Evolutionary conservation across 225 moss, liverwort and hornwort genomes (phyloP), one percentile per base, ranked within the genome.

Genomic region (Marchantia polymorpha): DNA sequence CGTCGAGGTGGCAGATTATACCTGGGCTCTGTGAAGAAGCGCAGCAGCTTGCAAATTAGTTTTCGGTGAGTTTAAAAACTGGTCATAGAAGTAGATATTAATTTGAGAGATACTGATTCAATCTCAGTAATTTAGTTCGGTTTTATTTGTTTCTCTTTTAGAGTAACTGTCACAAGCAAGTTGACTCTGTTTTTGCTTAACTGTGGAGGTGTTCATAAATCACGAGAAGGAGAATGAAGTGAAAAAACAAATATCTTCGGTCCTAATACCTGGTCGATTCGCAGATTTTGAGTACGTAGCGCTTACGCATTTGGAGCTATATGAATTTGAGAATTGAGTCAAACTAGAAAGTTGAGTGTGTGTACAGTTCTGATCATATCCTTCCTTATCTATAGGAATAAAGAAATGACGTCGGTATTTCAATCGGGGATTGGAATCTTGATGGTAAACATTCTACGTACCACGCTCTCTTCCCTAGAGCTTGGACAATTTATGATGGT

Each of bases 401-500:
- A 48, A 14, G 82, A 92, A 76, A 90, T 73, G 87, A 83, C 81
- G 76, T 80, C 54, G 97, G 94, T 73, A 92, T 99, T 71, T 88
- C 89, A 29, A 93, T 91, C 23, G 95, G 99, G 99, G 99, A 99
- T 71, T 99, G 99, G 99, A 92, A 91, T 76, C 85, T 99, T 77
- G 91, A 91, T 81, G 99, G 99, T 81, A 91, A 93, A 77, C 90
- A 84, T 74, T 92, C 95, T 11, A 95, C 99, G 8, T 99, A 99
- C 79, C 99, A 99, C 89, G 99, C 95, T 78, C 90, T 99, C 52
- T 95, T 99, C 77, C 97, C 94, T 81, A 86, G 97, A 83, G 97
- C 97, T 53, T 99, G 97, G 97, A 99, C 97, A 64, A 93, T 94
- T 46, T 99, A 99, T 79, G 97, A 99, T 83, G 94, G 97, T 95